phyloP scores from a whole-genome alignment of 805 yeast genomes.

The Candida orba region DNA sequence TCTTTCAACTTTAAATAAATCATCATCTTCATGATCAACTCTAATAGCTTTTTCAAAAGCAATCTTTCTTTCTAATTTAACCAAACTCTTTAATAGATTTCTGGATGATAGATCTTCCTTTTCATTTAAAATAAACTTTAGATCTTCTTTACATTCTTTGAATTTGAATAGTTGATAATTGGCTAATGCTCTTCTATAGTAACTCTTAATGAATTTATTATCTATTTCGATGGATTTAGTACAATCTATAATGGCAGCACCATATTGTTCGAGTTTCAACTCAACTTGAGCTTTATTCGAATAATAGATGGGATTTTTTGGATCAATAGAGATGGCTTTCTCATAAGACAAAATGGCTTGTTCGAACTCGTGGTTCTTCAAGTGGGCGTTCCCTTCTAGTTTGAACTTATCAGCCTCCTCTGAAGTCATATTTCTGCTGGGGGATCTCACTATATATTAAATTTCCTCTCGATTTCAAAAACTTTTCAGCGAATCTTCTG shows the following conservation, averaged over 20 bases:
- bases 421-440: slow-evolving; percentile 6
- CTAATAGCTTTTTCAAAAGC: slow-evolving; percentile 87
- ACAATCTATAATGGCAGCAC: slow-evolving; percentile 77
- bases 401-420: slow-evolving; percentile 44
- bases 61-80: slow-evolving; percentile 55
- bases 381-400: slow-evolving; percentile 63
- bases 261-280: slow-evolving; percentile 79
- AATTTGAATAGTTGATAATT: slow-evolving; percentile 68
- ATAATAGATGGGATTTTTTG: slow-evolving; percentile 51
- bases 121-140: slow-evolving; percentile 50
- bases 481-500: not conserved
- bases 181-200: slow-evolving; percentile 83
- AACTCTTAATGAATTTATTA: slow-evolving; percentile 64
- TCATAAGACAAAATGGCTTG: slow-evolving; percentile 69
- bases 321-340: slow-evolving; percentile 61
- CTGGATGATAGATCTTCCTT: slow-evolving; percentile 61
- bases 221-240: slow-evolving; percentile 62
- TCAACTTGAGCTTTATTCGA: slow-evolving; percentile 90
- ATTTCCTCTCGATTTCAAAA: too few species aligned
- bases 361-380: slow-evolving; percentile 57
- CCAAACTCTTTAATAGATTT: slow-evolving; percentile 55
- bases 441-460: too few species aligned
- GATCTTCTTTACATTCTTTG: slow-evolving; percentile 64
- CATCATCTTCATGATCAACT: slow-evolving; percentile 56
- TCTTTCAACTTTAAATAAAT: slow-evolving; percentile 20